Evolutionary conservation across 805 yeast genomes (phyloP).

Genomic region (Starmerella gropengiesseri): DNA sequence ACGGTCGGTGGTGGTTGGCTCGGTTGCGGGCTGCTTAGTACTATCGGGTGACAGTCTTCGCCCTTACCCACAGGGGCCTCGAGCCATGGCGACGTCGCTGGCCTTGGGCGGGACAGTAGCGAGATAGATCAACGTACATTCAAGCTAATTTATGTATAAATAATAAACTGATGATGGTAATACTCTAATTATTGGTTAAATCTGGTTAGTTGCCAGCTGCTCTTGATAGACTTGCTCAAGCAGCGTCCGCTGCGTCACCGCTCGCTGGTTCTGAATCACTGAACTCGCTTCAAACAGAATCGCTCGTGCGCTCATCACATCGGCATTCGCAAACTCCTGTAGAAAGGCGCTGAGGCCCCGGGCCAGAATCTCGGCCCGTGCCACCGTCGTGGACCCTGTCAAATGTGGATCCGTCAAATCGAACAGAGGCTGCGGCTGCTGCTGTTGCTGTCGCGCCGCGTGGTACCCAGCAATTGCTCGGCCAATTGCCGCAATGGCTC

Average conservation of each 20-base stretch:
- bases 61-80: no score
- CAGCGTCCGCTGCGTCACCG: conserved; percentile 5
- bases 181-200: not conserved
- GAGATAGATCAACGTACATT: no score
- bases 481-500: conserved; percentile 4
- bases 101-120: no score
- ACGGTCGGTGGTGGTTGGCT: not conserved
- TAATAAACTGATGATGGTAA: no score
- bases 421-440: not conserved
- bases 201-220: not conserved
- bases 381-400: not conserved
- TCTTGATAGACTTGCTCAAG: conserved; percentile 11
- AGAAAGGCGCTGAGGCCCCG: conserved; percentile 3
- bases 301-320: not conserved
- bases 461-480: not conserved
- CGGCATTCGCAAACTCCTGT: not conserved
- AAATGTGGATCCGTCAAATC: not conserved
- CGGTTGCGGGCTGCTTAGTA: not conserved
- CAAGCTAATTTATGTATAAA: no score
- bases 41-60: no score
- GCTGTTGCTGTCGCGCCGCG: not conserved
- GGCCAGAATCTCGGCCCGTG: conserved; percentile 4
- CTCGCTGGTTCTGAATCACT: conserved; percentile 1
- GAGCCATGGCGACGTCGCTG: no score
- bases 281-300: not conserved